These are phyloP conservation scores for Exophiala xenobiotica DNA, from an alignment of 2,329 filamentous ascomycete genomes.

Conservation along the genomic window DNA sequence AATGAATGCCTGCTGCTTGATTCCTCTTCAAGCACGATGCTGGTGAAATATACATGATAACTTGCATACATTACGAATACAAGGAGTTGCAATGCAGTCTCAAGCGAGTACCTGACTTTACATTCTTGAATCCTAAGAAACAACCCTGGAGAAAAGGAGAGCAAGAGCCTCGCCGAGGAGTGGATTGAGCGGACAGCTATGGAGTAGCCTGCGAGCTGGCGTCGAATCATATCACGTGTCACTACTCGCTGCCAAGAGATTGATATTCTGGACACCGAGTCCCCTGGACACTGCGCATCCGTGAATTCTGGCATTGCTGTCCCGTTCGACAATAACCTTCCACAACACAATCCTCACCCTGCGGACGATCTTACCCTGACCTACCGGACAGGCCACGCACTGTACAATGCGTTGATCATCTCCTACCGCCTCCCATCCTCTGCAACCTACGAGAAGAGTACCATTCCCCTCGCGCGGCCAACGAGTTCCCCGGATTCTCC, in stretches of 20 bases:
- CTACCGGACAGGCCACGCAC: background rate
- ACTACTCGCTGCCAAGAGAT: conserved; percentile 4
- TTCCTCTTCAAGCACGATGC: too few relatives aligned
- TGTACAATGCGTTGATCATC: conserved; percentile 5
- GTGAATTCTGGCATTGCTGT: conserved; percentile 3
- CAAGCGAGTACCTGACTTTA: too few relatives aligned
- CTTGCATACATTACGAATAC: too few relatives aligned
- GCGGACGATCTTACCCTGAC: background rate
- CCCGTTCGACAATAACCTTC: background rate
- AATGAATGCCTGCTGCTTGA: too few relatives aligned
- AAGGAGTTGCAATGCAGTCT: too few relatives aligned
- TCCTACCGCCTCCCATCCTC: background rate
- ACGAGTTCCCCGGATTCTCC: background rate
- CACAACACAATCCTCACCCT: background rate
- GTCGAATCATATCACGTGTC: background rate
- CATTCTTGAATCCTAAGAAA: too few relatives aligned
- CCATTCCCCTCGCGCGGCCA: background rate
- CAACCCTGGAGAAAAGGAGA: too few relatives aligned
- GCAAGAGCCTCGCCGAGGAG: background rate
- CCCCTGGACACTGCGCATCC: conserved; percentile 3
- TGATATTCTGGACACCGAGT: conserved; percentile 13
- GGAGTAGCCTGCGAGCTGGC: background rate
- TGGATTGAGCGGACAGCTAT: background rate
- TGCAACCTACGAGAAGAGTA: background rate
- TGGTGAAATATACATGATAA: too few relatives aligned